Evolutionary conservation across 2,329 filamentous ascomycete genomes (phyloP), one percentile per base, ranked within the genome.

Genomic region (Nigrograna mackinnonii): DNA sequence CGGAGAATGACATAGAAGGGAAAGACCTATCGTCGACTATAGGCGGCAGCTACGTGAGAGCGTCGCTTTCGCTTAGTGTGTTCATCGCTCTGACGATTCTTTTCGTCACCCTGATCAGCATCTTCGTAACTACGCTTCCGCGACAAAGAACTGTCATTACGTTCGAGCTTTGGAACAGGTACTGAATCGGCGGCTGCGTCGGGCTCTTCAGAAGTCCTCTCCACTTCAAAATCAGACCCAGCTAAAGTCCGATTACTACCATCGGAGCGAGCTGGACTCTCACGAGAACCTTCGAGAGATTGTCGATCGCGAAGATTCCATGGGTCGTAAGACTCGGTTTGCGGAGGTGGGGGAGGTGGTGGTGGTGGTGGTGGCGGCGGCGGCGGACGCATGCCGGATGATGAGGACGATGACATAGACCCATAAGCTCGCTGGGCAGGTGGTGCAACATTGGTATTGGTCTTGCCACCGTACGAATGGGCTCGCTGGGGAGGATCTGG

Each of bases 121-220:
- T 69, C 64, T 28, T 65, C 63, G 30, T 67, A 66, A 38, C 64
- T 67, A 34, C 67, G 58, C 46, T 70, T 70, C 14, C 67, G 47
- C 12, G 55, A 53, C 35, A 60, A 50, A 4, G 58, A 64, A 44
- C 61, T 68, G 31, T 67, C 62, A 38, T 53, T 61, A 32, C 60
- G 57, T 12, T 56, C 32, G 13, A 65, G 44, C 9, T 51, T 46
- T 7, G 62, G 51, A 13, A 50, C 38, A 19, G 37, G 35, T n/a
- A 42, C 35, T 22, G 41, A 12, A 5, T 16, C 17, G 32, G 30
- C 14, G 2, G 45, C 17, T 7, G 24, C 13, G 7, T 14, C 18
- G 20, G 47, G 31, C 22, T 54, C 45, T n/a, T 47, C 48, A 6
- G 37, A 18, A n/a, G 53, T 43, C 9, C 50, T 54, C 18, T 66